phyloP scores from a whole-genome alignment of 2,329 filamentous ascomycete genomes.

The Fonsecaea multimorphosa region DNA sequence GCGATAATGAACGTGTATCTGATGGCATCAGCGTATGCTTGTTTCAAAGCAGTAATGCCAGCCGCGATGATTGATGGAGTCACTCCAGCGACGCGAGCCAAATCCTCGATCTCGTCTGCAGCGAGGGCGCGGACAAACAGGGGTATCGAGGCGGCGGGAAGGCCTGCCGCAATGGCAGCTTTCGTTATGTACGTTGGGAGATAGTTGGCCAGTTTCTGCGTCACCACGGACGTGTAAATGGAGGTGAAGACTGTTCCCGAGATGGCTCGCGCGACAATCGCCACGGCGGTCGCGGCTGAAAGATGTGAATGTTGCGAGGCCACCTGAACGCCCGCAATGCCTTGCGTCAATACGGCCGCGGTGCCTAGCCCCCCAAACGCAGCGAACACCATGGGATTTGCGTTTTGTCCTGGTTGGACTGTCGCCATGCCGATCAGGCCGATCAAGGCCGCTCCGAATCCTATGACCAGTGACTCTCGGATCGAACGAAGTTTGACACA shows the following conservation, averaged over 20 bases:
- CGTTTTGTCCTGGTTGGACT: slow-evolving; percentile 18
- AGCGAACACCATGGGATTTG: slow-evolving; percentile 10
- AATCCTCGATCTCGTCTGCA: slow-evolving; percentile 20
- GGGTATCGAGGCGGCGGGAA: slow-evolving; percentile 8
- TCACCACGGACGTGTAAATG: slow-evolving; percentile 10
- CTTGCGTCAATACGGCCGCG: slow-evolving; percentile 15
- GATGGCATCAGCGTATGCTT: slow-evolving; percentile 25
- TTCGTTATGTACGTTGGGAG: slow-evolving; percentile 22
- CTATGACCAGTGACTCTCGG: slow-evolving; percentile 6
- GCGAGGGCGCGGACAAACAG: slow-evolving; percentile 17
- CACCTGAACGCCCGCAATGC: slow-evolving; percentile 24
- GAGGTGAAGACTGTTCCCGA: neutral
- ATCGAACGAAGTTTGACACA: slow-evolving; percentile 11
- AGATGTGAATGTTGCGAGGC: slow-evolving; percentile 19
- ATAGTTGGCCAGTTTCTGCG: slow-evolving; percentile 9
- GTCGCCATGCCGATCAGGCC: slow-evolving; percentile 23
- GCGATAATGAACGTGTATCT: slow-evolving; percentile 24
- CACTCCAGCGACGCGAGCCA: slow-evolving; percentile 9
- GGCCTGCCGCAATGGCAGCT: slow-evolving; percentile 23
- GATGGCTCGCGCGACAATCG: neutral
- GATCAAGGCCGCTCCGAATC: slow-evolving; percentile 11
- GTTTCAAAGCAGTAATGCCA: slow-evolving; percentile 13
- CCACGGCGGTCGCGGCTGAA: slow-evolving; percentile 23
- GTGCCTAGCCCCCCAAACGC: slow-evolving; percentile 22
- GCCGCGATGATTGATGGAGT: slow-evolving; percentile 9